phyloP scores from a whole-genome alignment of 1,284 basidiomycete genomes.

The Garcileccinum viscosum region DNA sequence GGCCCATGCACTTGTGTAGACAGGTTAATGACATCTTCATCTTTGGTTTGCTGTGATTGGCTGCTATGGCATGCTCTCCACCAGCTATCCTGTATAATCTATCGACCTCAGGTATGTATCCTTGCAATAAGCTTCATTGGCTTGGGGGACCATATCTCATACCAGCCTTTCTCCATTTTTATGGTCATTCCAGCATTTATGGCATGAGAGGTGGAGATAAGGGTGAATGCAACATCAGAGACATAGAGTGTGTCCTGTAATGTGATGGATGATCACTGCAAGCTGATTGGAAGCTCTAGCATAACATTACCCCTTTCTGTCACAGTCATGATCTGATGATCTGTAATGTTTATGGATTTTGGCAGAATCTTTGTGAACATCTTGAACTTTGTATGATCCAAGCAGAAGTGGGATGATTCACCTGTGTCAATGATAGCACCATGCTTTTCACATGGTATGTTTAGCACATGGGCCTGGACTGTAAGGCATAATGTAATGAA shows the following conservation, averaged over 20 bases:
- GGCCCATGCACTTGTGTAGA: not conserved
- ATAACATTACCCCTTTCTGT: not conserved
- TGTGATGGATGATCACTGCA: not conserved
- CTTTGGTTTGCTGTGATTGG: not conserved
- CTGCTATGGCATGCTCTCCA: not conserved
- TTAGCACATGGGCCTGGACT: not conserved
- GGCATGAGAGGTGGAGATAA: not conserved
- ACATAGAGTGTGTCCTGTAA: not conserved
- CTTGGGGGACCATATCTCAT: not conserved
- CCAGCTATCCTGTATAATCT: not conserved
- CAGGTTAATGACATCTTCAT: not conserved
- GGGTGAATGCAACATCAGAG: not conserved
- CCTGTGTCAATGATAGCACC: not conserved
- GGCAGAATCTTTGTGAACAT: not conserved
- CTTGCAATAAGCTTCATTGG: not conserved
- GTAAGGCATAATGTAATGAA: not conserved
- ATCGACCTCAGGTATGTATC: not conserved
- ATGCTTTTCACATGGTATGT: not conserved
- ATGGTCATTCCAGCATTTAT: not conserved
- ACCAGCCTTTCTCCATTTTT: not conserved
- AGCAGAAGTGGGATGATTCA: not conserved
- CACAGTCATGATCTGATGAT: not conserved
- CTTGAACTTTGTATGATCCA: not conserved
- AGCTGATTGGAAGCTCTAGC: not conserved
- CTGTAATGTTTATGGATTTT: not conserved